These are phyloP conservation scores for Colletotrichum australisinense DNA, from an alignment of 2,329 filamentous ascomycete genomes.

Conservation along the genomic window DNA sequence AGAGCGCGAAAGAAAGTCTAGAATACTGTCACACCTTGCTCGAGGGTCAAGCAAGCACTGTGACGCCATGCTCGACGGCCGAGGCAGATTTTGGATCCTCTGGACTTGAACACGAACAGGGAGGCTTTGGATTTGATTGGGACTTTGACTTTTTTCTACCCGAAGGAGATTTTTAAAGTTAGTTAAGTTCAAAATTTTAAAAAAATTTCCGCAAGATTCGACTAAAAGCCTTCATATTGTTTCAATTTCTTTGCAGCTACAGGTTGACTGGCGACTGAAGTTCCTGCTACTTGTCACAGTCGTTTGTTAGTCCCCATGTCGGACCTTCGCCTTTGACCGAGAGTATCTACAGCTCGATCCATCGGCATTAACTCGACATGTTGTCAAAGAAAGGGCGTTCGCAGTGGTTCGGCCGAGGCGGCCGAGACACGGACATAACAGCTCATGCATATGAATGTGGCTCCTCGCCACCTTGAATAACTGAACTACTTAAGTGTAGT, in stretches of 20 bases:
- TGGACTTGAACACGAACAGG: neutral
- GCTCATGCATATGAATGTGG: neutral
- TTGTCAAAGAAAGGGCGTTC: neutral
- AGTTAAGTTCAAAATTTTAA: neutral
- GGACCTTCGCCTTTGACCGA: too few species aligned
- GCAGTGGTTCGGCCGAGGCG: neutral
- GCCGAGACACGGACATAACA: neutral
- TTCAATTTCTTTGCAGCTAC: too few species aligned
- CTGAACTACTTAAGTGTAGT: neutral
- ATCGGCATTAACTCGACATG: too few species aligned
- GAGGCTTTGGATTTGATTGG: neutral
- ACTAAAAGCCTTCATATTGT: too few species aligned
- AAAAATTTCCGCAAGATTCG: too few species aligned
- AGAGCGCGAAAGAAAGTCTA: slow-evolving; percentile 48
- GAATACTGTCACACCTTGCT: slow-evolving; percentile 45
- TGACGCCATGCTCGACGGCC: neutral
- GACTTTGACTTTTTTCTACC: neutral
- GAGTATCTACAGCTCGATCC: too few species aligned
- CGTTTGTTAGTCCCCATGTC: too few species aligned
- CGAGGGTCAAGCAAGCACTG: slow-evolving; percentile 31
- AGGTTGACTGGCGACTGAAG: too few species aligned
- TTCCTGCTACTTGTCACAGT: too few species aligned
- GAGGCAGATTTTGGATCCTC: slow-evolving; percentile 13
- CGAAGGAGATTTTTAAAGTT: neutral
- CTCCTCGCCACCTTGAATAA: neutral